Percentiles rank a stretch among this genome's conserved stretches.
These are phyloP conservation scores for Amauroascus niger DNA, from an alignment of 2,329 filamentous ascomycete species.

Conservation along the genomic window DNA sequence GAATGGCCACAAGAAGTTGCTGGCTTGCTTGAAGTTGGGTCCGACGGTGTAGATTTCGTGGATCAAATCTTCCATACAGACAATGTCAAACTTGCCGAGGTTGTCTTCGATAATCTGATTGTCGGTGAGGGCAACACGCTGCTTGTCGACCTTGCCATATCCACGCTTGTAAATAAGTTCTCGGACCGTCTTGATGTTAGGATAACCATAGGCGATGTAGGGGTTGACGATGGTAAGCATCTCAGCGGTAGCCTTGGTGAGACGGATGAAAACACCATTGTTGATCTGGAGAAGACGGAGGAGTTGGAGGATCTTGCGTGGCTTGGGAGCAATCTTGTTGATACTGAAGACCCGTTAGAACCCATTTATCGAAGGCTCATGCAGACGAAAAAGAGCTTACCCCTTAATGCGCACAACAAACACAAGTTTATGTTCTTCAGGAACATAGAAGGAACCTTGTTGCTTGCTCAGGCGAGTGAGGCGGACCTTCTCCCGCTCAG, in stretches of 20 bases:
- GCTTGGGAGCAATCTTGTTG: slow-evolving; percentile 99
- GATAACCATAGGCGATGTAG: slow-evolving; percentile 98
- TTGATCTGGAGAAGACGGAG: slow-evolving; percentile 99
- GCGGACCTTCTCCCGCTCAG: slow-evolving; percentile 96
- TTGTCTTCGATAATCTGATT: slow-evolving; percentile 95
- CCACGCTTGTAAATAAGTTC: slow-evolving; percentile 99
- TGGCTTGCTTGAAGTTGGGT: slow-evolving; percentile 98
- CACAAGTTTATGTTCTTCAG: slow-evolving; percentile 89
- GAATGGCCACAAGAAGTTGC: slow-evolving; percentile 99
- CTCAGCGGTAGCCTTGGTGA: slow-evolving; percentile 95
- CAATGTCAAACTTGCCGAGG: slow-evolving; percentile 96
- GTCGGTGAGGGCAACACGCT: slow-evolving; percentile 91
- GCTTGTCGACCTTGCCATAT: slow-evolving; percentile 98
- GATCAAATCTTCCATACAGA: slow-evolving; percentile 98
- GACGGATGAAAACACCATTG: slow-evolving; percentile 95
- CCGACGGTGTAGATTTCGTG: slow-evolving; percentile 99
- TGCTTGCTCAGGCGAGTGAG: slow-evolving; percentile 81
- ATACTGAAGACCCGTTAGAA: slow-evolving; percentile 54
- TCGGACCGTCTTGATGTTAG: slow-evolving; percentile 97
- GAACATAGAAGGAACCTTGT: slow-evolving; percentile 86
- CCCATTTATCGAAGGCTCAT: background rate
- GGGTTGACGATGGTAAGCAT: slow-evolving; percentile 98
- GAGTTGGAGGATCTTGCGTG: slow-evolving; percentile 98
- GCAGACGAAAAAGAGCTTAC: slow-evolving; percentile 39
- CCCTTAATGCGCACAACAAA: slow-evolving; percentile 99